A percentile compares a stretch with the other conserved stretches of the same genome.
These are phyloP conservation scores for Pseudopithomyces chartarum DNA, from an alignment of 2,329 filamentous ascomycete species.

Conservation along the genomic window DNA sequence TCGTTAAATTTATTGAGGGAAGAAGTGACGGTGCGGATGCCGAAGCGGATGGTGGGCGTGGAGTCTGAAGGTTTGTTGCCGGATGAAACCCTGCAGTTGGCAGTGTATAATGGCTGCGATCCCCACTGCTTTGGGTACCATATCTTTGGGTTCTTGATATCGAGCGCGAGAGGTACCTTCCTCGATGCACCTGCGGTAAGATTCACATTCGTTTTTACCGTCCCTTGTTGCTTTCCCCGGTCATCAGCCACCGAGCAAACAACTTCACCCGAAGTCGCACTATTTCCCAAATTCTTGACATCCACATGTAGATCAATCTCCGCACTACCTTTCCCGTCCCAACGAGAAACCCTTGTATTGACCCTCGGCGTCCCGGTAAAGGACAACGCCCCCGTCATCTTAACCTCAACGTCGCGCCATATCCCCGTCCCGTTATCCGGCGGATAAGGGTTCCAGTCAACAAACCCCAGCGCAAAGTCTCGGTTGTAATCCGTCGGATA, in stretches of 20 bases:
- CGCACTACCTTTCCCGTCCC: conserved; percentile 11
- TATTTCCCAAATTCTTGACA: conserved; percentile 23
- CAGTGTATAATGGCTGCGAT: conserved; percentile 57
- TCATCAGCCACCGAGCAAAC: conserved; percentile 19
- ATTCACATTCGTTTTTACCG: conserved; percentile 10
- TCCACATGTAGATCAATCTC: conserved; percentile 26
- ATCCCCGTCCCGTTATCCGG: conserved; percentile 67
- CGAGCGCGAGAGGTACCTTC: conserved; percentile 47
- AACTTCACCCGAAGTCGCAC: conserved; percentile 16
- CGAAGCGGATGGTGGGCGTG: conserved; percentile 50
- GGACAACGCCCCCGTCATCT: conserved; percentile 56
- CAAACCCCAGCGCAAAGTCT: conserved; percentile 64
- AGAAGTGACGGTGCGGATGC: conserved; percentile 61
- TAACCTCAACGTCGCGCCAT: conserved; percentile 64
- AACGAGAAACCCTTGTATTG: conserved; percentile 14
- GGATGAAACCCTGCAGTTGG: conserved; percentile 35
- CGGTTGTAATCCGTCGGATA: conserved; percentile 65
- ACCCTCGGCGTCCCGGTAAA: conserved; percentile 42
- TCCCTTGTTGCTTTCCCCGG: conserved; percentile 15
- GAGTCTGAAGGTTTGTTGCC: conserved; percentile 39
- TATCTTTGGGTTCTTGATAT: conserved; percentile 53
- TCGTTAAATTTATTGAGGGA: conserved; percentile 59
- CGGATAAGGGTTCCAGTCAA: conserved; percentile 67
- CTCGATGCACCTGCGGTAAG: conserved; percentile 31
- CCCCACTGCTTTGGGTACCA: conserved; percentile 70